phyloP scores from a whole-genome alignment of 345 rosid genomes.

The Brassica cretica region DNA sequence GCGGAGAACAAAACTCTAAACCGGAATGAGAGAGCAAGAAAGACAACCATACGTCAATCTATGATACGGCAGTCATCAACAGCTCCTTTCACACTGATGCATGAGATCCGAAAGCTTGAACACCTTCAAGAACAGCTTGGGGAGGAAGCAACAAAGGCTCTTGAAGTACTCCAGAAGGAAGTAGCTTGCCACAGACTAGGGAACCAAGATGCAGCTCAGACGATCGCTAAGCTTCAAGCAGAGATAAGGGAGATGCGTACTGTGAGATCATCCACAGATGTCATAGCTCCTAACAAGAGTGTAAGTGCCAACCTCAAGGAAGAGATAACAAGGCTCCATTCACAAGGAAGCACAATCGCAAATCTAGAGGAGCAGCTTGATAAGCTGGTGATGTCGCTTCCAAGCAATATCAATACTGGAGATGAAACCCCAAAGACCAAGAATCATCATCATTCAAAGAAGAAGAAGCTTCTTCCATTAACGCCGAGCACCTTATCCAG shows the following conservation, averaged over 20 bases:
- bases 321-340: constrained; percentile 97
- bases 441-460: constrained; percentile 60
- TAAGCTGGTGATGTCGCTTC: constrained; percentile 94
- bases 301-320: constrained; percentile 94
- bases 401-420: constrained; percentile 57
- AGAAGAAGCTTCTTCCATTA: constrained; percentile 81
- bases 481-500: constrained; percentile 69
- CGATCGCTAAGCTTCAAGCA: constrained; percentile 95
- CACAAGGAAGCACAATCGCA: constrained; percentile 93
- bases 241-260: constrained; percentile 93
- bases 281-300: constrained; percentile 68
- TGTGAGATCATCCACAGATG: constrained; percentile 48
- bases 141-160: constrained; percentile 91
- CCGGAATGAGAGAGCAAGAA: constrained; percentile 60
- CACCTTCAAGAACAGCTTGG: constrained; percentile 98
- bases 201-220: constrained; percentile 99
- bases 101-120: constrained; percentile 98
- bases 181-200: constrained; percentile 96
- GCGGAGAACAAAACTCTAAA: constrained; percentile 52
- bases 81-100: constrained; percentile 92
- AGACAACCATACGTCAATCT: constrained; percentile 68
- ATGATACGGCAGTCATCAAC: constrained; percentile 93
- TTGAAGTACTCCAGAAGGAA: constrained; percentile 96
- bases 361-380: constrained; percentile 96
- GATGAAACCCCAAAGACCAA: constrained; percentile 65